Percentiles rank a stretch among this genome's conserved stretches.
Conservation (phyloP, 1,284 basidiomycete genomes). For the Boletus semigastroideus region DNA sequence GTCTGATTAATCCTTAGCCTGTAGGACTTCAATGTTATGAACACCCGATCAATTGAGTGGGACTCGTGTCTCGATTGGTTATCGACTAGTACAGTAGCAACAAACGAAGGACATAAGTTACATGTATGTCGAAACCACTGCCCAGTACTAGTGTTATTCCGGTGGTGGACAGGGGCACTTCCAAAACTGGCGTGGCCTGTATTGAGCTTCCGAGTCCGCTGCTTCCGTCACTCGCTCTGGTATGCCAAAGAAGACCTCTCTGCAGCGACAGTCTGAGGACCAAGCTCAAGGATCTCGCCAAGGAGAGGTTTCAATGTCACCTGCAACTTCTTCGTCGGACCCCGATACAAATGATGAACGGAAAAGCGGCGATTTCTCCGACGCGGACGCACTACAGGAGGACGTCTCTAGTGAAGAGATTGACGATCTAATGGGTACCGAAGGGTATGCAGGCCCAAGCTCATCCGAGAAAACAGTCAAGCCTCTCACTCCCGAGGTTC, state of each 20-base stretch:
- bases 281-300: not conserved
- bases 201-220: not conserved
- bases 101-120: too few relatives aligned
- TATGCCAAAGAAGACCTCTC: constrained; percentile 8
- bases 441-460: constrained; percentile 56
- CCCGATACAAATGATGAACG: not conserved
- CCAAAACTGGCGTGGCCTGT: constrained; percentile 7
- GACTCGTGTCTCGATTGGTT: too few relatives aligned
- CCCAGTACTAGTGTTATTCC: too few relatives aligned
- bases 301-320: not conserved
- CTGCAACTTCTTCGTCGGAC: not conserved
- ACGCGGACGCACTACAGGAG: constrained; percentile 7
- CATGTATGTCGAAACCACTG: not conserved
- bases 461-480: constrained; percentile 51
- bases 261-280: not conserved
- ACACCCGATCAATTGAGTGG: too few relatives aligned
- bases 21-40: not conserved
- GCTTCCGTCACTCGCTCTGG: not conserved
- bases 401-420: constrained; percentile 9
- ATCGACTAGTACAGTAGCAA: too few relatives aligned
- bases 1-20: not conserved
- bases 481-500: constrained; percentile 67
- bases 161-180: constrained; percentile 8
- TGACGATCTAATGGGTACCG: constrained; percentile 50
- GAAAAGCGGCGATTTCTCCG: not conserved